A percentile compares a stretch with the other conserved stretches of the same genome.
Evolutionary conservation across 805 yeast species (phyloP).

Genomic region (Isabelozyma pseudorhagii): DNA sequence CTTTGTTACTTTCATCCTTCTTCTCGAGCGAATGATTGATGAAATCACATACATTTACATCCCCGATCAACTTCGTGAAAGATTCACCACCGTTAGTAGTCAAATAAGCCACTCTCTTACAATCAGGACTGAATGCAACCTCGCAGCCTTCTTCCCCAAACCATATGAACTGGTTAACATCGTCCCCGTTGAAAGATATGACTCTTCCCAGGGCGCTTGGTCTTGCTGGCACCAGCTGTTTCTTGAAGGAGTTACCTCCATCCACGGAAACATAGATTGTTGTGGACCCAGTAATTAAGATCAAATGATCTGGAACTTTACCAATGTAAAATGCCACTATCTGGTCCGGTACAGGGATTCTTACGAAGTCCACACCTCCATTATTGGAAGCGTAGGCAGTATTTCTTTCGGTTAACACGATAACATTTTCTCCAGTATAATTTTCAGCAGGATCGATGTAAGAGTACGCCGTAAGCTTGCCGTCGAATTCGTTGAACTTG

Average conservation of each 20-base stretch:
- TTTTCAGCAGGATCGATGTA: slow-evolving; percentile 54
- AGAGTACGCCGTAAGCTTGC: slow-evolving; percentile 51
- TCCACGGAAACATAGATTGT: slow-evolving; percentile 59
- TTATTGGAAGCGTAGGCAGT: slow-evolving; percentile 57
- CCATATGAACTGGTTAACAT: slow-evolving; percentile 62
- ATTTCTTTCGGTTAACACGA: slow-evolving; percentile 54
- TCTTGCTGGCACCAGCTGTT: slow-evolving; percentile 48
- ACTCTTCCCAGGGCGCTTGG: slow-evolving; percentile 38
- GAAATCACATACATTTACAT: slow-evolving; percentile 63
- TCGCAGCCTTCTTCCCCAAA: slow-evolving; percentile 63
- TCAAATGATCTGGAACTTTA: slow-evolving; percentile 52
- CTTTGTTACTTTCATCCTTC: slow-evolving; percentile 30
- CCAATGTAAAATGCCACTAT: slow-evolving; percentile 46
- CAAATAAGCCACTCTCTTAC: slow-evolving; percentile 57
- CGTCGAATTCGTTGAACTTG: slow-evolving; percentile 45
- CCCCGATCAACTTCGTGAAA: slow-evolving; percentile 53
- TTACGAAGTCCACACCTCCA: slow-evolving; percentile 44
- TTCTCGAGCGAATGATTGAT: slow-evolving; percentile 52
- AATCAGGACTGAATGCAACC: slow-evolving; percentile 36
- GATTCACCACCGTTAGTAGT: slow-evolving; percentile 67
- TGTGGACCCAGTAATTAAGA: slow-evolving; percentile 48
- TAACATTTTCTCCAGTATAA: slow-evolving; percentile 39
- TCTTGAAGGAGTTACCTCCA: slow-evolving; percentile 59
- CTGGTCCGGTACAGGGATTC: slow-evolving; percentile 27
- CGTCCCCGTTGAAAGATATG: slow-evolving; percentile 60